A percentile compares a stretch with the other conserved stretches of the same genome.
These are phyloP conservation scores for Pestalotiopsis sp. DNA, from an alignment of 2,329 filamentous ascomycete genomes.

Conservation along the genomic window DNA sequence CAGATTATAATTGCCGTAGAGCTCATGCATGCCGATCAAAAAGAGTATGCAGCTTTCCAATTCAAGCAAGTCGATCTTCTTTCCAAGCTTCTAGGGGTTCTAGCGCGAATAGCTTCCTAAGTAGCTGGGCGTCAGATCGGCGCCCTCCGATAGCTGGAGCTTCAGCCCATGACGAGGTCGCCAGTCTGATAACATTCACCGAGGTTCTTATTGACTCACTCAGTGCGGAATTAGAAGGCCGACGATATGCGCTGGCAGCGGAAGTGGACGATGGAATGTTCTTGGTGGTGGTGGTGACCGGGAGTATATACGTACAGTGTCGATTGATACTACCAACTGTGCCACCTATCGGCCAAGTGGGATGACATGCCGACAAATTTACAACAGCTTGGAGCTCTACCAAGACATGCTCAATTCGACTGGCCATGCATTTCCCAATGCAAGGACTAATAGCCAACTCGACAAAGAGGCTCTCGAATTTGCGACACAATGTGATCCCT, in stretches of 20 bases:
- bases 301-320: not conserved
- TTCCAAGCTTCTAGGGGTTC: conserved; percentile 5
- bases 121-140: conserved; percentile 1
- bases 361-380: not conserved
- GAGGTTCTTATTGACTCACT: not conserved
- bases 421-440: not conserved
- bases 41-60: not conserved
- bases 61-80: not conserved
- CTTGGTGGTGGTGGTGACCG: not conserved
- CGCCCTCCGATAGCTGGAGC: not conserved
- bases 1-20: not conserved
- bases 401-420: not conserved
- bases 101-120: not conserved
- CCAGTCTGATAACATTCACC: not conserved
- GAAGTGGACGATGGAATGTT: no score
- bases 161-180: not conserved
- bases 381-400: not conserved
- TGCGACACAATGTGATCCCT: conserved; percentile 11
- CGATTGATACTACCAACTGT: not conserved
- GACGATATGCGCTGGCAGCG: not conserved
- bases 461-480: not conserved
- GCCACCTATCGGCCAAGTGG: not conserved
- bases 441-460: not conserved
- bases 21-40: not conserved
- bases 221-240: not conserved